These are phyloP conservation scores for Rhodomyrtus tomentosa DNA, from an alignment of 345 rosid genomes.

Conservation along the genomic window DNA sequence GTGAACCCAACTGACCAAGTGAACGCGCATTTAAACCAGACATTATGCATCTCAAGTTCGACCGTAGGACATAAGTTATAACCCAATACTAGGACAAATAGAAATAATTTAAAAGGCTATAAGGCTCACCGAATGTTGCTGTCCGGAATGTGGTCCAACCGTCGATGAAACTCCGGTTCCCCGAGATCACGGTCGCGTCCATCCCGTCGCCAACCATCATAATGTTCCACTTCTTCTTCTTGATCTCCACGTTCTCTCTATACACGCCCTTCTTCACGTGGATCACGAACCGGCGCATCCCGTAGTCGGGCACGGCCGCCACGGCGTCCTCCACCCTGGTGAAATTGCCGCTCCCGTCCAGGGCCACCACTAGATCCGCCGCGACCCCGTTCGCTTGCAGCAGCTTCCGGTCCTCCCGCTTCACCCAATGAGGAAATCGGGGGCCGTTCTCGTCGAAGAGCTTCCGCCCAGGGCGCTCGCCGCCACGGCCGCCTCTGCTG, in stretches of 20 bases:
- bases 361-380: slow-evolving; percentile 51
- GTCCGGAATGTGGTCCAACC: slow-evolving; percentile 93
- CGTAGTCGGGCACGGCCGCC: slow-evolving; percentile 48
- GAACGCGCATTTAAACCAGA: background rate
- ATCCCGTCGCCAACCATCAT: slow-evolving; percentile 78
- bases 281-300: slow-evolving; percentile 37
- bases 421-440: slow-evolving; percentile 55
- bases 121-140: slow-evolving; percentile 68
- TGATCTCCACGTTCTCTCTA: slow-evolving; percentile 64
- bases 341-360: slow-evolving; percentile 70
- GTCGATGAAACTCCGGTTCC: slow-evolving; percentile 41
- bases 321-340: slow-evolving; percentile 52
- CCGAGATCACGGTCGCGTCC: slow-evolving; percentile 47
- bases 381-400: slow-evolving; percentile 20
- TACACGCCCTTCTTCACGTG: slow-evolving; percentile 61
- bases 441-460: background rate
- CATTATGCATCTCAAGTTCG: background rate
- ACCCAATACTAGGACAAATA: background rate
- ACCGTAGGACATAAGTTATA: background rate
- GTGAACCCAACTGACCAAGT: background rate
- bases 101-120: background rate
- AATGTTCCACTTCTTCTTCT: slow-evolving; percentile 72
- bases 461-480: background rate
- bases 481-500: background rate
- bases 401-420: slow-evolving; percentile 39